Evolutionary conservation across 352 stramenopile genomes (phyloP), one percentile per base, ranked within the genome.

Genomic region (Globisporangium alternatum): DNA sequence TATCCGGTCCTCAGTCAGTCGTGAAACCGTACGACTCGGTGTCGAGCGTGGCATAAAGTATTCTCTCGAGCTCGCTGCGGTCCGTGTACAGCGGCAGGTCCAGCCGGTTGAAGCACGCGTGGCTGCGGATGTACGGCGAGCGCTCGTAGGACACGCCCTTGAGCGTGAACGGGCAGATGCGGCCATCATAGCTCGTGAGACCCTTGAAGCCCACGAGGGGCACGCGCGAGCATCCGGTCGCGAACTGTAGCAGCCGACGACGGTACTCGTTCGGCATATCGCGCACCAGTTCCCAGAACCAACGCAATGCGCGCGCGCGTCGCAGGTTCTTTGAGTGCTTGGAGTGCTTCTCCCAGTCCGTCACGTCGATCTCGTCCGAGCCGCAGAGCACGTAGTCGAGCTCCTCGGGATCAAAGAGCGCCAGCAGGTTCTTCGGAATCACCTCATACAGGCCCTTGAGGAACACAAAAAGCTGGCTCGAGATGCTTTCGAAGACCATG

Each of bases 371-470:
- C 53, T 84, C 79, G 19, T 97, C 91, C 45, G 97, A 75, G 25
- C 96, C 96, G 60, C 93, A 98, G 65, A 99, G 80, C 13, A 98
- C 64, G 41, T 98, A 80, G 68, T 98, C 94, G 5, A 99, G 70
- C 76, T 99, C 95, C 73, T 98, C 89, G 60, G 93, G 96, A 69
- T 99, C 96, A 69, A 99, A 98, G 9, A 98, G 82, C 37, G 91
- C 90, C 35, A 98, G 70, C 21, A 98, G 72, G 28, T 91, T 75
- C 76, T 51, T 70, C 62, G 5, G 95, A 33, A 98, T 57, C 12
- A 98, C 85, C 60, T 98, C 91, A 65, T 97, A 98, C 60, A 99
- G 93, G 13, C 96, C 96, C 52, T 82, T 88, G 7, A 98, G 62
- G 49, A 98, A 89, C 22, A 78, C 65, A 33, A 64, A 71, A 7